A percentile compares a stretch with the other conserved stretches of the same genome.
These are phyloP conservation scores for Suillus decipiens DNA, from an alignment of 768 basidiomycete genomes.

Conservation along the genomic window DNA sequence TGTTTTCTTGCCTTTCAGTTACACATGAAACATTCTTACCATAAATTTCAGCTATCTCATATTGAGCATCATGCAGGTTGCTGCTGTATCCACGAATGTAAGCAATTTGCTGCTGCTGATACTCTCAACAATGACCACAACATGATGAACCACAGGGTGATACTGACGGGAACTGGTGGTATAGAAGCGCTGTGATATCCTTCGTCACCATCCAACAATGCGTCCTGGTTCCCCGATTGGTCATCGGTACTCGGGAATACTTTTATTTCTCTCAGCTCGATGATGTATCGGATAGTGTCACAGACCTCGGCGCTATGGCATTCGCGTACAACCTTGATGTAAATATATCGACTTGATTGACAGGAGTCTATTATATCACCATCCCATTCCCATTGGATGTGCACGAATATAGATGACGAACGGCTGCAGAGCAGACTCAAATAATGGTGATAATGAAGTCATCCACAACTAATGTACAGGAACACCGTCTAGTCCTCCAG, in stretches of 20 bases:
- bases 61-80: not conserved
- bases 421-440: not conserved
- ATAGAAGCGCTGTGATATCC: not conserved
- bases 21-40: not conserved
- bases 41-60: not conserved
- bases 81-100: not conserved
- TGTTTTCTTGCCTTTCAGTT: not conserved
- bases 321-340: not conserved
- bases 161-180: not conserved
- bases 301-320: not conserved
- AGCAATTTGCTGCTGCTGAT: not conserved
- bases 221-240: conserved; percentile 1
- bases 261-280: not conserved
- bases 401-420: not conserved
- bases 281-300: not conserved
- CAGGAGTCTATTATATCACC: not conserved
- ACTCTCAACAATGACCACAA: not conserved
- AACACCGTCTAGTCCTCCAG: not conserved
- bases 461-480: not conserved
- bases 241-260: not conserved
- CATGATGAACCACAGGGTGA: not conserved
- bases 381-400: not conserved
- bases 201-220: not conserved
- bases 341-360: not conserved
- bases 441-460: not conserved